These are phyloP conservation scores for Spergularia azorica DNA, from an alignment of 179 eudicot genomes.

Conservation along the genomic window DNA sequence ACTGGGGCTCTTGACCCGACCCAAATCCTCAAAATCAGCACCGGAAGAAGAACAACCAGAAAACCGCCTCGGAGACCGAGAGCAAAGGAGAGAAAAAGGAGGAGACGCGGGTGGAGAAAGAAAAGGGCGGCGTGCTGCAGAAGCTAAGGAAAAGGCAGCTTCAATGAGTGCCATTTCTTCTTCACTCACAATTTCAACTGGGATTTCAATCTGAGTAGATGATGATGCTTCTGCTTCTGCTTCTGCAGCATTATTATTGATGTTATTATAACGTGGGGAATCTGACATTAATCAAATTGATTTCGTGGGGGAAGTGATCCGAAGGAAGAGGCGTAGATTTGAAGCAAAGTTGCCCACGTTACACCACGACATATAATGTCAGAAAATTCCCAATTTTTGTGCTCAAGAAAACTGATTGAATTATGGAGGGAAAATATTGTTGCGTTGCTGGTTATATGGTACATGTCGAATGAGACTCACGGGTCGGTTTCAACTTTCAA, in stretches of 20 bases:
- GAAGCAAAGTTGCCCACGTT: slow-evolving; percentile 10
- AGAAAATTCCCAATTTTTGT: too few relatives aligned
- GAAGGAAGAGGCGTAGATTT: not conserved
- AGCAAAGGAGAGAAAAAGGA: slow-evolving; percentile 18
- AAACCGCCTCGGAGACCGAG: slow-evolving; percentile 35
- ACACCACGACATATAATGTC: not conserved
- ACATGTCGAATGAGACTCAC: too few relatives aligned
- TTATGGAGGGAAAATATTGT: too few relatives aligned
- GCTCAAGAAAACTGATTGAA: too few relatives aligned
- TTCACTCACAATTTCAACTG: slow-evolving; percentile 64
- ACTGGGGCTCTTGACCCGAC: slow-evolving; percentile 22
- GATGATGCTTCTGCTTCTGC: not conserved
- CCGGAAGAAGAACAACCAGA: slow-evolving; percentile 24
- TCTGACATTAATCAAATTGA: slow-evolving; percentile 12
- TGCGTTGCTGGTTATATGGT: too few relatives aligned
- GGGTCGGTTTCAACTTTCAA: too few relatives aligned
- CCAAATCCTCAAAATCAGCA: slow-evolving; percentile 62
- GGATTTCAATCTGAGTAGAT: slow-evolving; percentile 36
- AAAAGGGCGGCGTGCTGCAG: slow-evolving; percentile 33
- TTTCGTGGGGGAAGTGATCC: slow-evolving; percentile 15
- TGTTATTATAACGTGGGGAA: slow-evolving; percentile 11
- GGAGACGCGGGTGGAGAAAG: not conserved
- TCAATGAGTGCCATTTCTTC: slow-evolving; percentile 89
- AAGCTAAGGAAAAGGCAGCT: slow-evolving; percentile 61
- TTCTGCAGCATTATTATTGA: not conserved